Percentiles rank a stretch among this genome's conserved stretches.
phyloP scores from a whole-genome alignment of 2,329 filamentous ascomycete species.

The Fusarium cicatricum region DNA sequence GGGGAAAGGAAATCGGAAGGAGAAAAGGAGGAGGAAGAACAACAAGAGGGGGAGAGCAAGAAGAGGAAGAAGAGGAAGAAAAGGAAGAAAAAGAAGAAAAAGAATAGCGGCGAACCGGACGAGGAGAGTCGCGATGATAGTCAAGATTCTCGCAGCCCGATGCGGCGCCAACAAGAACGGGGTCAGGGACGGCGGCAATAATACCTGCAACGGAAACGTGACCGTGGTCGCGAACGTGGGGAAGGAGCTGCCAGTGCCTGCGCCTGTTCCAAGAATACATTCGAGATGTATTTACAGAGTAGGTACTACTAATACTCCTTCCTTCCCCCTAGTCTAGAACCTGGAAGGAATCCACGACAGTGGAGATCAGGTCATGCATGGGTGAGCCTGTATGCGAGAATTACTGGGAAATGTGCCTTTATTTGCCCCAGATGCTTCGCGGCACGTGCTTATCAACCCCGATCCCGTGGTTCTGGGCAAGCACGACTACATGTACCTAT shows the following conservation, averaged over 20 bases:
- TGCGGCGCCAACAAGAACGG: conserved; percentile 23
- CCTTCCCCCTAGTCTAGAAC: too few relatives aligned
- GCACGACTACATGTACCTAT: background rate
- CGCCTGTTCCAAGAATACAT: conserved; percentile 24
- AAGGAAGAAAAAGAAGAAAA: conserved; percentile 12
- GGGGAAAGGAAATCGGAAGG: background rate
- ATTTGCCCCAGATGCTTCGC: conserved; percentile 14
- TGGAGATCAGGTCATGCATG: background rate
- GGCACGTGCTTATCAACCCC: conserved; percentile 29
- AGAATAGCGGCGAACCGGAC: conserved; percentile 13
- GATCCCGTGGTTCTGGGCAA: conserved; percentile 27
- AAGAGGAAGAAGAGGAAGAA: conserved; percentile 2
- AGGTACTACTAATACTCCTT: too few relatives aligned
- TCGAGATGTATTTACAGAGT: too few relatives aligned
- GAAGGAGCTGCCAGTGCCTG: conserved; percentile 11
- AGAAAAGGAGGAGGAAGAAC: background rate
- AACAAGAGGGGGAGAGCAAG: too few relatives aligned
- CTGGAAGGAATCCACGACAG: background rate
- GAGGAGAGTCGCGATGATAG: conserved; percentile 20
- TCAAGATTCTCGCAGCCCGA: conserved; percentile 16
- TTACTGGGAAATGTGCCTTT: background rate
- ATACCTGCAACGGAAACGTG: conserved; percentile 5
- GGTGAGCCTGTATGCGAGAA: background rate
- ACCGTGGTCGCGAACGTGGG: conserved; percentile 16
- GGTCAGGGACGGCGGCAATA: conserved; percentile 2